Base-by-base conservation (phyloP, 495 filamentous ascomycete genomes). In the Bacidia rubella region DNA sequence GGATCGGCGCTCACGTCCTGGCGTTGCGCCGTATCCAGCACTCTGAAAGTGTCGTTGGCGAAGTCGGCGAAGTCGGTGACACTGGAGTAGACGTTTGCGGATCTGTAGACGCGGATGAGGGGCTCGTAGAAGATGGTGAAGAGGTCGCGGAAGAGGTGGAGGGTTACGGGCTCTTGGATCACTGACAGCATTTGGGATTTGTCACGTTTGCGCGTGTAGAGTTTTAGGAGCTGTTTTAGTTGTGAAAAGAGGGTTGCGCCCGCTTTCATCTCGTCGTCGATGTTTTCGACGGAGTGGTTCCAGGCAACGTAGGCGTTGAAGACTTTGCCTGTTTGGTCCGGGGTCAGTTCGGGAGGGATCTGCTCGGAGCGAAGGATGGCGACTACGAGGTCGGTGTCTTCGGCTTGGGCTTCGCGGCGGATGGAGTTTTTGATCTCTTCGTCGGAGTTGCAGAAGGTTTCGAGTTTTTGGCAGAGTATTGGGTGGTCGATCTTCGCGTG, bases 81-180 rank as follows among this genome's bases (percentile, higher is more conserved):
- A 63, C 81, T 87, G 69, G 79, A 88, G 74, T 98, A 98, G 25
- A 98, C 92, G 59, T 97, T 98, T 57, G 92, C 92, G 21, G 90
- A 95, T 69, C 97, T 98, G 71, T 98, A 98, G 0, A 98, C 92
- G 20, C 92, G 77, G 15, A 98, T 83, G 10, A 98, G 78, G 0
- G 92, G 92, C 63, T 98, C 92, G 67, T 98, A 98, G 73, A 98
- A 98, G 62, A 98, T 96, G 19, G 88, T 93, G 67, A 98, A 97
- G 43, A 98, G 79, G 58, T 97, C 93, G 39, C 88, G 81, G 75
- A 98, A 92, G 41, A 98, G 73, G 60, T 92, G 85, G 22, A 97
- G 75, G 5, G 92, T 96, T 19, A 86, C 86, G 0, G 92, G 87
- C 67, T 98, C 92, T 69, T 96, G 87, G 50, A 97, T 90, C 56